A percentile compares a stretch with the other conserved stretches of the same genome.
Conservation (phyloP, 768 basidiomycete genomes). For the Coprinopsis marcescibilis region DNA sequence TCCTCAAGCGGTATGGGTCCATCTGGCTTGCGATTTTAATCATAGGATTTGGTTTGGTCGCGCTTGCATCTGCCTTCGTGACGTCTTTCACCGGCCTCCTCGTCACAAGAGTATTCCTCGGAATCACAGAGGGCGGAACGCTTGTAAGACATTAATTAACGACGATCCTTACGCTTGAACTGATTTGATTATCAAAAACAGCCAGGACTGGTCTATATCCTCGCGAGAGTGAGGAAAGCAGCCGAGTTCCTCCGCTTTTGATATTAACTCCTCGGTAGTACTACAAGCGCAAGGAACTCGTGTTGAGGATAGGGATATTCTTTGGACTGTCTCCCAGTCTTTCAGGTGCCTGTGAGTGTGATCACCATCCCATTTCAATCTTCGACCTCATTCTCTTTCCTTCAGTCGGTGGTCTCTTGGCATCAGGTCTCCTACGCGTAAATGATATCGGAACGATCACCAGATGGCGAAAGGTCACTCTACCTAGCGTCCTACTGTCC, state of each 20-base stretch:
- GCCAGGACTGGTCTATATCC: constrained; percentile 34
- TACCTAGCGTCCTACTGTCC: neutral
- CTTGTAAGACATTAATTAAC: neutral
- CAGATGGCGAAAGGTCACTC: constrained; percentile 27
- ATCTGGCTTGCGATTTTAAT: constrained; percentile 33
- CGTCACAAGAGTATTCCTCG: constrained; percentile 33
- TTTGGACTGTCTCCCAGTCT: constrained; percentile 28
- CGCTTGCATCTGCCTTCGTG: constrained; percentile 36
- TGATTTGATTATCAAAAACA: constrained; percentile 10
- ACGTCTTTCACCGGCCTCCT: constrained; percentile 28
- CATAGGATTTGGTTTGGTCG: constrained; percentile 30
- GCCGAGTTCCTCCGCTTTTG: too few species aligned
- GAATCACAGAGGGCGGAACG: constrained; percentile 36
- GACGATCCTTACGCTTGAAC: neutral
- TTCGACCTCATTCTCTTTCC: neutral
- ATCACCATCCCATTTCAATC: neutral
- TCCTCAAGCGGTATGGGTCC: constrained; percentile 35
- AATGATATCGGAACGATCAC: constrained; percentile 24
- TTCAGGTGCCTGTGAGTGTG: constrained; percentile 30
- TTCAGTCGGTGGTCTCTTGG: constrained; percentile 33
- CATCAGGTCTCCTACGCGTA: constrained; percentile 28
- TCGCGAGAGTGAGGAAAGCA: constrained; percentile 35
- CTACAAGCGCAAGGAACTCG: constrained; percentile 30
- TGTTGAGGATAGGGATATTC: constrained; percentile 31
- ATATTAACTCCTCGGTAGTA: constrained; percentile 19